Evolutionary conservation across 2,329 filamentous ascomycete genomes (phyloP), one percentile per base, ranked within the genome.

Genomic region (Ophiosphaerella narmari): DNA sequence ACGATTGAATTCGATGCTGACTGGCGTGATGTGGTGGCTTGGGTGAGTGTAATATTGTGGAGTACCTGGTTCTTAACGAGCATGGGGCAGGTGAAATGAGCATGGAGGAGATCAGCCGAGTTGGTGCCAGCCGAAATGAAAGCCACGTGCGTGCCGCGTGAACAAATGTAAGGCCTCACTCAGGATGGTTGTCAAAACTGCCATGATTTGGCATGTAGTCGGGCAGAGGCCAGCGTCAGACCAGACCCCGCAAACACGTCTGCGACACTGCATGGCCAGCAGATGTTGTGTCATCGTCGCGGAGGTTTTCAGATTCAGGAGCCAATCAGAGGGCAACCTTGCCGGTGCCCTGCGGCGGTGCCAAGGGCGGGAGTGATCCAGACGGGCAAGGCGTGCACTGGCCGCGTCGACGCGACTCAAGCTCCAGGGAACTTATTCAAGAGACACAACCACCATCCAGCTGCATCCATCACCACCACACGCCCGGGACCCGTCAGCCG

Each of bases 331-430:
- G 26, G 31, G 39, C 54, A 46, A 54, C 54, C 47, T 32, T 49
- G 49, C 59, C 55, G 54, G 57, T 56, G 50, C 55, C 60, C 58
- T 64, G 60, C 60, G 54, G 58, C 55, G 37, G 38, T 55, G 53
- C 51, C 52, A 54, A 61, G 46, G 38, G 46, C 51, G 57, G 52
- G 52, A 54, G 57, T 43, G 55, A 46, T 38, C 51, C 35, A 43
- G 37, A 44, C 36, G 51, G 47, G 50, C 16, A 40, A 41, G 26
- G 46, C 42, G 51, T 41, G 55, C 45, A 54, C 54, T 46, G 46
- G 46, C 56, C 45, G 53, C 52, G 55, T 50, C 46, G 55, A 46
- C 46, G 46, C 47, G 52, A 52, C 50, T 50, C 36, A 38, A 39
- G 36, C 49, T 51, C 39, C 39, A 49, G 50, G 51, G 41, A 54